These are phyloP conservation scores for Incumbomyces lentus DNA, from an alignment of 2,329 filamentous ascomycete genomes.

Conservation along the genomic window DNA sequence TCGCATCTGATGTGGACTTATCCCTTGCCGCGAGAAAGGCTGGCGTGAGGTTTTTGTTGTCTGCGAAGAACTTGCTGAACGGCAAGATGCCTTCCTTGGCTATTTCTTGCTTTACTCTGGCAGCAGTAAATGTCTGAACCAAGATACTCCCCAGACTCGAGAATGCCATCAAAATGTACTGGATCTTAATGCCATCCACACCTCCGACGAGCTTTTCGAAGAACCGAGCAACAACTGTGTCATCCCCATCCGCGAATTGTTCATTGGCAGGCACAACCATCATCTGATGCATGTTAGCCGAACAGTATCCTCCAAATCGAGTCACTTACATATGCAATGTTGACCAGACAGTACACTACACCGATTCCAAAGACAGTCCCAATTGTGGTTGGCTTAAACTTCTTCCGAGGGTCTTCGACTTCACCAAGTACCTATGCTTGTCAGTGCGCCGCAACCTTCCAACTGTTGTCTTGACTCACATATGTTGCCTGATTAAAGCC, in stretches of 20 bases:
- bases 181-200: constrained; percentile 25
- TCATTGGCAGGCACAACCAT: constrained; percentile 9
- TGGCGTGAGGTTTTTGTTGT: constrained; percentile 2
- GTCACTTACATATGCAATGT: constrained; percentile 35
- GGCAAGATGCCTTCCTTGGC: constrained; percentile 49
- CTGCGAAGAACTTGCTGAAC: constrained; percentile 39
- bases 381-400: constrained; percentile 28
- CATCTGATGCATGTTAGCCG: constrained; percentile 9
- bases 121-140: constrained; percentile 45
- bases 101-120: constrained; percentile 50
- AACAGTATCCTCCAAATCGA: background rate
- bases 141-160: constrained; percentile 48
- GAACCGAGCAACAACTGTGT: constrained; percentile 22
- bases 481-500: constrained; percentile 39
- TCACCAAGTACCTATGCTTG: constrained; percentile 28
- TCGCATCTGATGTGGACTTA: constrained; percentile 26
- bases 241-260: background rate
- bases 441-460: background rate
- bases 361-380: constrained; percentile 26
- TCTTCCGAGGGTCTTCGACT: constrained; percentile 30
- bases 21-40: constrained; percentile 4
- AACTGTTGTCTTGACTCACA: constrained; percentile 18
- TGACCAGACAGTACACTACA: constrained; percentile 31
- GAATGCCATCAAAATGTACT: constrained; percentile 43
- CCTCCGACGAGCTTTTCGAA: constrained; percentile 25